Evolutionary conservation across 176 grass and related monocot genomes (phyloP).

Genomic region (Saccharum officinarum): DNA sequence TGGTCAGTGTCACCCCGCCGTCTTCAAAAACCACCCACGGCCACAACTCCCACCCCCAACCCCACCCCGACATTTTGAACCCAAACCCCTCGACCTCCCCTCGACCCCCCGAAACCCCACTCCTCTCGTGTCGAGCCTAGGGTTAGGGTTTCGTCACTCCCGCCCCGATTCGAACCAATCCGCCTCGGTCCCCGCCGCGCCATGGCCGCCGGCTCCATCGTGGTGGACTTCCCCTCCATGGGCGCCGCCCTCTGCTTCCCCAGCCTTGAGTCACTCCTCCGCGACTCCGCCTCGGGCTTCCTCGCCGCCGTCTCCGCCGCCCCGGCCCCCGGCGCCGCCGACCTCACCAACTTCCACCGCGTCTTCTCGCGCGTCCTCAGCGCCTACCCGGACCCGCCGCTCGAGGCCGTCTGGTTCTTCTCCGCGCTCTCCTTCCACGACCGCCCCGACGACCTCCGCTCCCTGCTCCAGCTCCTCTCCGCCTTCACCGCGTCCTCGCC

Average conservation of each 20-base stretch:
- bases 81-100: constrained; percentile 30
- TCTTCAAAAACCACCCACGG: constrained; percentile 44
- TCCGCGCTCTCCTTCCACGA: constrained; percentile 86
- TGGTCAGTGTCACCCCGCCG: constrained; percentile 1
- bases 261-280: constrained; percentile 74
- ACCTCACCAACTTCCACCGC: constrained; percentile 79
- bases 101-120: constrained; percentile 51
- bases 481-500: constrained; percentile 61
- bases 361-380: constrained; percentile 83
- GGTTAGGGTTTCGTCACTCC: constrained; percentile 55
- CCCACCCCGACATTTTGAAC: constrained; percentile 26
- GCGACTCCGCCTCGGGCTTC: constrained; percentile 80
- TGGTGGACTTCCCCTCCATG: constrained; percentile 61
- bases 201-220: constrained; percentile 62
- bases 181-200: constrained; percentile 14
- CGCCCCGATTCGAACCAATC: constrained; percentile 37
- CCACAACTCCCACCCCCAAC: neutral
- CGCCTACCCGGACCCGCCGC: constrained; percentile 68
- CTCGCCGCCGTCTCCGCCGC: constrained; percentile 66
- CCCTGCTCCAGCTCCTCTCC: constrained; percentile 73
- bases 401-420: constrained; percentile 94
- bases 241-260: constrained; percentile 48
- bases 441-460: constrained; percentile 55
- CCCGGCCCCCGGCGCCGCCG: constrained; percentile 58
- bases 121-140: constrained; percentile 33